A percentile compares a stretch with the other conserved stretches of the same genome.
phyloP scores from a whole-genome alignment of 139 green algal species.

The Haematococcus lacustris region DNA sequence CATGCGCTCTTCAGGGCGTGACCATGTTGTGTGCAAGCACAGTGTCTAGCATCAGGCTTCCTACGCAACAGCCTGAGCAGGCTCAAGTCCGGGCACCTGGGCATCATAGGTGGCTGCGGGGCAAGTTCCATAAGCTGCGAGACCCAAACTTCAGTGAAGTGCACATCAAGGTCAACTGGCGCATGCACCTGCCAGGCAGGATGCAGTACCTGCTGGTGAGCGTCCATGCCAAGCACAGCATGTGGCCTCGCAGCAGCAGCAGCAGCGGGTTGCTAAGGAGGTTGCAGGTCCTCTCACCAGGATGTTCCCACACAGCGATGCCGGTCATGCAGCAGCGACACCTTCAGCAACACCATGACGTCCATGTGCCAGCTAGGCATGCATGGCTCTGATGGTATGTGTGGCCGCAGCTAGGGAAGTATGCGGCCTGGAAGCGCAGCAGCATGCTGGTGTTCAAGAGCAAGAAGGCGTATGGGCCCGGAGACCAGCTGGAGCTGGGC shows the following conservation, averaged over 20 bases:
- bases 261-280: not conserved
- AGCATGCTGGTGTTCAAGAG: not conserved
- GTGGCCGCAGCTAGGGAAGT: not conserved
- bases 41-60: not conserved
- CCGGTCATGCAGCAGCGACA: not conserved
- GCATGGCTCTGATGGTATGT: no score
- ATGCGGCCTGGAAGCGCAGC: not conserved
- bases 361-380: no score
- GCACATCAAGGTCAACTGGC: conserved; percentile 1
- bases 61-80: not conserved
- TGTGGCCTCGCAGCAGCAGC: not conserved
- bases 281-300: not conserved
- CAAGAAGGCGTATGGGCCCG: not conserved
- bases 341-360: not conserved
- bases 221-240: no score
- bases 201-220: no score
- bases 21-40: not conserved
- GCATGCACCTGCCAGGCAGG: not conserved
- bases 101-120: not conserved
- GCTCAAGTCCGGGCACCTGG: not conserved
- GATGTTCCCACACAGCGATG: no score
- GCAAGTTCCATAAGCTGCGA: not conserved
- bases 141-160: conserved; percentile 2
- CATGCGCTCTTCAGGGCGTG: no score
- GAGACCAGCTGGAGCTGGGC: not conserved